Evolutionary conservation across 768 basidiomycete species (phyloP), one percentile per base, ranked within the genome.

Genomic region (Auriscalpium microsporum): DNA sequence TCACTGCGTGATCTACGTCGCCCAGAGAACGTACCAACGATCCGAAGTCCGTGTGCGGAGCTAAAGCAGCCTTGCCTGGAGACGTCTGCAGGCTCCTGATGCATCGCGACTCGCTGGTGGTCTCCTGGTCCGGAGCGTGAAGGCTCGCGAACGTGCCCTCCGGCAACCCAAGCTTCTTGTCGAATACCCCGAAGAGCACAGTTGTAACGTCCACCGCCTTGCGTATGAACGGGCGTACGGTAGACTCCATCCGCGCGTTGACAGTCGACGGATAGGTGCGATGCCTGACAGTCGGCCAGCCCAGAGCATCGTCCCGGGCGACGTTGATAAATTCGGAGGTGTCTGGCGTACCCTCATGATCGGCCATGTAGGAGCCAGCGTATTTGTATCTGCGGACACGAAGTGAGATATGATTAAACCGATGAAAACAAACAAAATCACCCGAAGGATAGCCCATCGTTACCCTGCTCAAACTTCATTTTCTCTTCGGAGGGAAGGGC

Each of bases 401-500:
- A 7, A 2, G 4, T 28, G 28, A 28, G 28, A 28, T 2, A 28
- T 28, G 4, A 28, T 28, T 7, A 4, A 28, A 28, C 28, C 7
- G 4, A 7, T 21, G 28, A 10, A 23, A 19, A 17, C 5, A 8
- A 40, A 36, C 49, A n/a, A 35, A 61, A 58, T 16, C 37, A 63
- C 72, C 73, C 73, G 34, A 68, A 71, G 2, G 73, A 72, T 36
- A 56, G 62, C 0, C 73, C 74, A 2, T 48, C 56, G 36, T 76
- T 71, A 1, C 74, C 75, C 50, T 75, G 72, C 59, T 77, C 75
- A 38, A 64, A 77, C 48, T 65, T 62, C 61, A 71, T 53, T 57
- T 73, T 74, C 53, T 76, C 75, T 11, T 72, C 73, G 11, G 73
- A 55, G 1, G 72, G 68, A 0, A 78, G 65, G 2, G 62, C 64